These are phyloP conservation scores for Farysia itapuensis DNA, from an alignment of 1,284 basidiomycete species.

Conservation along the genomic window DNA sequence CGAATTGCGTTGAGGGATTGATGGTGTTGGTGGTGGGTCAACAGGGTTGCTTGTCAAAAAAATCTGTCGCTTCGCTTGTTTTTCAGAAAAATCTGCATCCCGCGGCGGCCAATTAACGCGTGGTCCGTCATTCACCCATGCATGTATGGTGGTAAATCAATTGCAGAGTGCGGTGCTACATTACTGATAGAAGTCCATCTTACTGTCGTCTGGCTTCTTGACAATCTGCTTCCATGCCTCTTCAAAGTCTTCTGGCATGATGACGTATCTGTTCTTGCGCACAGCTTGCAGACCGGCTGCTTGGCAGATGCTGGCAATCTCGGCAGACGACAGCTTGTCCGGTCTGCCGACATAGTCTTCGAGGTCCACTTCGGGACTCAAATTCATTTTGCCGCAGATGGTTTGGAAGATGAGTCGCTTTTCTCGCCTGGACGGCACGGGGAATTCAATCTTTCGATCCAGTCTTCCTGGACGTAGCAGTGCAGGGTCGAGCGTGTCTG, in stretches of 20 bases:
- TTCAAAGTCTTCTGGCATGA: slow-evolving; percentile 95
- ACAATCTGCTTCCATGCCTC: slow-evolving; percentile 58
- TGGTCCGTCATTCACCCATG: too few species aligned
- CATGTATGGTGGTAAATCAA: too few species aligned
- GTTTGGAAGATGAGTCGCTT: slow-evolving; percentile 98
- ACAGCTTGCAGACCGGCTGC: slow-evolving; percentile 97
- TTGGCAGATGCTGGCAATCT: slow-evolving; percentile 94
- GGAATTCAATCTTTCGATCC: slow-evolving; percentile 99
- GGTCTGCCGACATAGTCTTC: slow-evolving; percentile 98
- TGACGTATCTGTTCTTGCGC: slow-evolving; percentile 94
- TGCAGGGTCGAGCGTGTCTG: slow-evolving; percentile 71
- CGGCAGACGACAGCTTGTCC: slow-evolving; percentile 90
- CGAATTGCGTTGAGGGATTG: too few species aligned
- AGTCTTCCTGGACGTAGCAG: slow-evolving; percentile 94
- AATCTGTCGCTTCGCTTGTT: too few species aligned
- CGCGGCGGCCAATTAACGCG: too few species aligned
- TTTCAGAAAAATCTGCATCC: too few species aligned
- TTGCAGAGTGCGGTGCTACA: too few species aligned
- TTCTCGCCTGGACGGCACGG: slow-evolving; percentile 88
- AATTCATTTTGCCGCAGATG: slow-evolving; percentile 94
- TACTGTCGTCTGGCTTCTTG: slow-evolving; percentile 56
- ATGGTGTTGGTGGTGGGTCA: too few species aligned
- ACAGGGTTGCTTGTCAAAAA: too few species aligned
- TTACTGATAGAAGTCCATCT: slow-evolving; percentile 58
- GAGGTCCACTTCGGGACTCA: slow-evolving; percentile 94